Evolutionary conservation across 805 yeast genomes (phyloP), one percentile per base, ranked within the genome.

Genomic region (Ogataea haglerorum): DNA sequence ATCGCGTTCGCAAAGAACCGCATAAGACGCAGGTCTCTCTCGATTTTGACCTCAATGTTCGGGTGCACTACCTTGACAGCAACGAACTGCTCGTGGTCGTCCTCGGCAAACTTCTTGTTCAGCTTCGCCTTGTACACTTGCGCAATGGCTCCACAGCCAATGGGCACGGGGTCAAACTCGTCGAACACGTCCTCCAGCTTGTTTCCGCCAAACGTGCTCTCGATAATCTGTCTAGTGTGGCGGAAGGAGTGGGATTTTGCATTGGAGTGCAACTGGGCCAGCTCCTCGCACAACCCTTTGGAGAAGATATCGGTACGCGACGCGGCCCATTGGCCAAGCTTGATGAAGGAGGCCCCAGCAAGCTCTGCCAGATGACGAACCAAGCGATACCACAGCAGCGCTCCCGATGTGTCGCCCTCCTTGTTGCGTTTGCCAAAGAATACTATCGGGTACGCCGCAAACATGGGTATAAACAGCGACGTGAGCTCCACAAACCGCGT

Each of bases 311-410:
- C 99, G 0, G 95, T 86, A 61, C 99, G 76, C 9, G 96, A 85
- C 2, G 97, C 97, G 0, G 99, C 99, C 99, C 99, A 93, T 67
- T 93, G 99, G 3, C 98, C 99, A 42, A 93, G 73, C 61, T 87
- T 85, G 42, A 85, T 80, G 58, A 85, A 93, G 3, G 96, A 83
- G 3, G 98, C 95, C 1, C 99, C 99, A 0, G 96, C 96, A 13
- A 68, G 47, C 61, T 91, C 96, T 43, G 93, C 77, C 1, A 83
- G 67, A 58, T 74, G 61, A 35, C 87, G 71, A 15, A 91, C 64
- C 34, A 78, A 63, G 38, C 64, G 63, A 61, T 75, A 90, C 96
- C 97, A 91, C 15, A 78, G 29, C 14, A 72, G 52, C 2, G 85
- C 75, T 0, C 96, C 96, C 3, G 72, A 56, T 24, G 82, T 69